Evolutionary conservation across 2,329 filamentous ascomycete genomes (phyloP), one percentile per base, ranked within the genome.

Genomic region (Colletotrichum somersetense): DNA sequence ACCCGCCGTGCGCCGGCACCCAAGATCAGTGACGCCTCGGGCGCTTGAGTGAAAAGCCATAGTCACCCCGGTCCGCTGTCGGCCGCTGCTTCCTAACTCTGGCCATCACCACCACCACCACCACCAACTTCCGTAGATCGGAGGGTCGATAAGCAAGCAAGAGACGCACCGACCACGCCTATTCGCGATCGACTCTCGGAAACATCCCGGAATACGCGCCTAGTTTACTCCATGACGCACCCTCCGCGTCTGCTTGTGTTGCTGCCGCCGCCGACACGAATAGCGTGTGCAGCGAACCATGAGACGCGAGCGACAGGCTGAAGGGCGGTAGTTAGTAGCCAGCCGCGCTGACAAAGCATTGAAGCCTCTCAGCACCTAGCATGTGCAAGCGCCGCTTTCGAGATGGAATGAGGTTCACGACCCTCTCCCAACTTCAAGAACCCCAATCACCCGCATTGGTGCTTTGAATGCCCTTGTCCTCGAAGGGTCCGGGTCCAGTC

Each of bases 391-490:
- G 59, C 46, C 64, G 46, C 38, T 46, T 64, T 61, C 52, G 40
- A 64, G 58, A 55, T 20, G 48, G 30, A 61, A 63, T 61, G 69
- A 69, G 38, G 59, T 69, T 59, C 44, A 33, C 48, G 26, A 30
- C 67, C 61, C 16, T 62, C 61, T 67, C 61, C 61, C 48, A 66
- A 65, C 62, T 46, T 56, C 56, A 30, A 46, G 8, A 57, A 46
- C 55, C 63, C 67, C 67, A 73, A 71, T 71, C 62, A 73, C 71
- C 67, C 67, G 71, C 71, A 73, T 71, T 42, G 42, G 53, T 70
- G 71, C 62, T 66, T 46, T 42, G 46, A 10, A 55, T 50, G 61
- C 71, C 62, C 67, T 69, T 63, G 66, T 64, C 57, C 18, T 40
- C 33, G 33, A 73, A 73, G 71, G 71, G 71, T 73, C 71, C 67